Percentiles rank a stretch among this genome's conserved stretches.
Evolutionary conservation across 495 filamentous ascomycete species (phyloP).

Genomic region (Aspergillus taichungensis): DNA sequence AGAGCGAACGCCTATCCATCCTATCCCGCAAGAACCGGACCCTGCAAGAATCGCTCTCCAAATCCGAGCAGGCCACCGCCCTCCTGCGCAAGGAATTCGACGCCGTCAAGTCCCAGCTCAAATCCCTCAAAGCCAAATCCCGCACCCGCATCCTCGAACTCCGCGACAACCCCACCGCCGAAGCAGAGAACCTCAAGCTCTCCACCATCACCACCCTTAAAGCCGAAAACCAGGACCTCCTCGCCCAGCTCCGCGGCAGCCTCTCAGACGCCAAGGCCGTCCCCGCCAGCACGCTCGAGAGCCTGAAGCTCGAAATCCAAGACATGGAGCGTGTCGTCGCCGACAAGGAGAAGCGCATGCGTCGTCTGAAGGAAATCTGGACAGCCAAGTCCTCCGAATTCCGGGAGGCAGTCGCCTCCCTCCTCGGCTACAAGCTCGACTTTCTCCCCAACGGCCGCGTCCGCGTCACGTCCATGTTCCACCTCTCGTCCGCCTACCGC

Average conservation of each 20-base stretch:
- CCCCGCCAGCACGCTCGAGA: slow-evolving; percentile 69
- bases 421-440: slow-evolving; percentile 86
- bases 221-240: slow-evolving; percentile 75
- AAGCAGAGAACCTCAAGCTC: slow-evolving; percentile 72
- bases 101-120: slow-evolving; percentile 61
- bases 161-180: slow-evolving; percentile 79
- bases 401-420: slow-evolving; percentile 78
- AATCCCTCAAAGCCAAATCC: slow-evolving; percentile 59
- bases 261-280: slow-evolving; percentile 44
- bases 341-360: slow-evolving; percentile 74
- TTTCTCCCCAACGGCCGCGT: slow-evolving; percentile 92
- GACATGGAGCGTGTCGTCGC: slow-evolving; percentile 66
- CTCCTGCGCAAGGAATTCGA: slow-evolving; percentile 67
- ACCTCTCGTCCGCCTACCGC: slow-evolving; percentile 45
- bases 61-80: slow-evolving; percentile 53
- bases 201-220: slow-evolving; percentile 66
- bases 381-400: slow-evolving; percentile 81
- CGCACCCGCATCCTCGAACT: slow-evolving; percentile 81
- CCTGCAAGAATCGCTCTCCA: slow-evolving; percentile 66
- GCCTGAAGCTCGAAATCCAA: slow-evolving; percentile 58
- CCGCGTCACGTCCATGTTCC: slow-evolving; percentile 71
- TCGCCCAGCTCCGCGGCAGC: slow-evolving; percentile 59
- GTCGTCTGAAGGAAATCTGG: slow-evolving; percentile 85
- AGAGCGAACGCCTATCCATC: slow-evolving; percentile 72
- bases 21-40: slow-evolving; percentile 76